Conservation (phyloP, 441 rosid species). For the Pelargonium fulgidum region DNA sequence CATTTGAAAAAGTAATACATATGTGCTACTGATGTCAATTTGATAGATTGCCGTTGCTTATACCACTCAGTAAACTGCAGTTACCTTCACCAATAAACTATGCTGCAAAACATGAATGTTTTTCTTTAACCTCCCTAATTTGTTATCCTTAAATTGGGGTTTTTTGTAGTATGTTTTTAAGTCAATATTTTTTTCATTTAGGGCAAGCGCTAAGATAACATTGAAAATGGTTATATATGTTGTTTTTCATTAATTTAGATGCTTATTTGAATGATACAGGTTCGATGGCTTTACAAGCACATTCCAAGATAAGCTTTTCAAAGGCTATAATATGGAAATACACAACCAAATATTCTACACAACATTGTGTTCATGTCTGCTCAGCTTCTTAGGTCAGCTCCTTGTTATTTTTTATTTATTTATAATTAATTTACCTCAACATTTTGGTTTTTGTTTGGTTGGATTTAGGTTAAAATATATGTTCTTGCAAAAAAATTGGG, state of each 20-base stretch:
- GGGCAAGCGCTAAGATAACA: background rate
- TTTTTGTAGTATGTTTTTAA: background rate
- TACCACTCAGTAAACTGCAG: too few species aligned
- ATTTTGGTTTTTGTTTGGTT: slow-evolving; percentile 11
- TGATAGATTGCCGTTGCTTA: background rate
- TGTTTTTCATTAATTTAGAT: slow-evolving; percentile 12
- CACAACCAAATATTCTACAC: slow-evolving; percentile 98
- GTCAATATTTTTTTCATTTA: background rate
- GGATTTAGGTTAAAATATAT: background rate
- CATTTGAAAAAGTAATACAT: background rate
- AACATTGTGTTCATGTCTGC: slow-evolving; percentile 68
- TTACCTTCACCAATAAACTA: too few species aligned
- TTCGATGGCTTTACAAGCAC: slow-evolving; percentile 98
- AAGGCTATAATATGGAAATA: slow-evolving; percentile 93
- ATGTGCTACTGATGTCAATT: background rate
- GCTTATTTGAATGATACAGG: slow-evolving; percentile 33
- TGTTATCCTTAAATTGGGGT: background rate
- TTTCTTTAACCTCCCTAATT: slow-evolving; percentile 1
- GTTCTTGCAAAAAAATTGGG: background rate
- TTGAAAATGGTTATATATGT: slow-evolving; percentile 12
- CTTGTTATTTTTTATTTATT: slow-evolving; percentile 3
- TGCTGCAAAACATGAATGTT: background rate
- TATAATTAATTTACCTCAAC: slow-evolving; percentile 4
- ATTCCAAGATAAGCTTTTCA: slow-evolving; percentile 89
- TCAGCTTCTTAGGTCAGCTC: slow-evolving; percentile 72